These are phyloP conservation scores for Fistulifera solaris DNA, from an alignment of 108 stramenopile species.

Conservation along the genomic window DNA sequence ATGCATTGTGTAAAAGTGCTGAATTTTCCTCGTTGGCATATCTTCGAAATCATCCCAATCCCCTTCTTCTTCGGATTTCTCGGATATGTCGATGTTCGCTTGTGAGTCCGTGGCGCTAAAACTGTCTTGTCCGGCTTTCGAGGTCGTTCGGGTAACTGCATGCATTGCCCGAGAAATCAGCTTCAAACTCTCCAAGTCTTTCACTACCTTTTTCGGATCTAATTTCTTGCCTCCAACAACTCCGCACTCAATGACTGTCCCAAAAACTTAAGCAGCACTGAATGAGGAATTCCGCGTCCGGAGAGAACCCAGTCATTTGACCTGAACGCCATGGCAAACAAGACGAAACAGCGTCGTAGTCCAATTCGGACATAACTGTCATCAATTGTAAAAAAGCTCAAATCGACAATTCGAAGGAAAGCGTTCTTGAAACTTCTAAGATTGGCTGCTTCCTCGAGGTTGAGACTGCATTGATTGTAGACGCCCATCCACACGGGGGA, in stretches of 20 bases:
- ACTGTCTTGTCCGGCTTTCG: constrained; percentile 3
- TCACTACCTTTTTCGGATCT: constrained; percentile 28
- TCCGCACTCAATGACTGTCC: constrained; percentile 43
- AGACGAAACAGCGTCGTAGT: constrained; percentile 70
- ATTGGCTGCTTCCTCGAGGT: constrained; percentile 77
- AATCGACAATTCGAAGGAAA: constrained; percentile 63
- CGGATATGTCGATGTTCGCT: neutral
- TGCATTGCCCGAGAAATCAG: constrained; percentile 68
- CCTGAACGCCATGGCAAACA: constrained; percentile 74
- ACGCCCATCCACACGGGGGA: constrained; percentile 71
- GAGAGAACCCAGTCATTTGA: constrained; percentile 72
- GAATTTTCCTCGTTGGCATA: constrained; percentile 18
- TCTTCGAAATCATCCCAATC: constrained; percentile 48
- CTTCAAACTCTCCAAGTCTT: constrained; percentile 72
- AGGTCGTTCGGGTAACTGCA: constrained; percentile 18
- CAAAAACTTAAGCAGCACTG: constrained; percentile 66
- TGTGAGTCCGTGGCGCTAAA: neutral
- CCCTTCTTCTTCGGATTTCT: constrained; percentile 15
- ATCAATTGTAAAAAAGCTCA: constrained; percentile 63
- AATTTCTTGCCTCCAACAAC: neutral
- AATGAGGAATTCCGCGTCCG: constrained; percentile 72
- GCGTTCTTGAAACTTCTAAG: constrained; percentile 79
- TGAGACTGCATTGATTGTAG: constrained; percentile 62
- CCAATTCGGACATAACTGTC: constrained; percentile 44
- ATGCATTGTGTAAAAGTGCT: constrained; percentile 60